These are phyloP conservation scores for Rhizoclosmatium sp. DNA, from an alignment of 192 early-diverging fungal species.

Conservation along the genomic window DNA sequence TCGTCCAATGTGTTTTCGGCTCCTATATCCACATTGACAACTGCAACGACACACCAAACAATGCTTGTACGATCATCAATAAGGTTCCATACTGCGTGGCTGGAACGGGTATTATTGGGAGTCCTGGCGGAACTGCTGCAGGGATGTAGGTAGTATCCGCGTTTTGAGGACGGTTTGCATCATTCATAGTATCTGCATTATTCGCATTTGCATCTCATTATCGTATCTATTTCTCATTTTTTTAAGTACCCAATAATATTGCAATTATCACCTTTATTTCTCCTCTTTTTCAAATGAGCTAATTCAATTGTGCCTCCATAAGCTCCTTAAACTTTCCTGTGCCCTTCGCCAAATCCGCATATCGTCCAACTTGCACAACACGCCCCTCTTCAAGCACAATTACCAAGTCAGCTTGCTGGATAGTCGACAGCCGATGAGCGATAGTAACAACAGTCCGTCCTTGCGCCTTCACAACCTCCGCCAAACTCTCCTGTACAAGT, in stretches of 20 bases:
- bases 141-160: no score
- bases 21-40: not conserved
- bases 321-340: conserved; percentile 30
- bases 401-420: conserved; percentile 72
- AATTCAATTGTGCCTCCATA: conserved; percentile 25
- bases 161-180: no score
- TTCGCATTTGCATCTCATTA: no score
- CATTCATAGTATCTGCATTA: no score
- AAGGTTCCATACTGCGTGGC: conserved; percentile 8
- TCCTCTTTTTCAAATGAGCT: no score
- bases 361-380: conserved; percentile 62
- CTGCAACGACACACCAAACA: conserved; percentile 18
- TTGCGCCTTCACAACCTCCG: conserved; percentile 58
- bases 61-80: conserved; percentile 3
- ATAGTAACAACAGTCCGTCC: conserved; percentile 70
- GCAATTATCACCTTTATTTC: no score
- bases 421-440: conserved; percentile 74
- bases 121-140: not conserved
- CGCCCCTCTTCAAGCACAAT: conserved; percentile 51
- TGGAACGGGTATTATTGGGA: not conserved
- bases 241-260: no score
- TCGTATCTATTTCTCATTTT: no score
- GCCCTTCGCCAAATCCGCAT: conserved; percentile 55
- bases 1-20: not conserved
- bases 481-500: conserved; percentile 62